Percentiles rank a stretch among this genome's conserved stretches.
phyloP scores from a whole-genome alignment of 1,139 yeast species.

The Blastobotrys proliferans region DNA sequence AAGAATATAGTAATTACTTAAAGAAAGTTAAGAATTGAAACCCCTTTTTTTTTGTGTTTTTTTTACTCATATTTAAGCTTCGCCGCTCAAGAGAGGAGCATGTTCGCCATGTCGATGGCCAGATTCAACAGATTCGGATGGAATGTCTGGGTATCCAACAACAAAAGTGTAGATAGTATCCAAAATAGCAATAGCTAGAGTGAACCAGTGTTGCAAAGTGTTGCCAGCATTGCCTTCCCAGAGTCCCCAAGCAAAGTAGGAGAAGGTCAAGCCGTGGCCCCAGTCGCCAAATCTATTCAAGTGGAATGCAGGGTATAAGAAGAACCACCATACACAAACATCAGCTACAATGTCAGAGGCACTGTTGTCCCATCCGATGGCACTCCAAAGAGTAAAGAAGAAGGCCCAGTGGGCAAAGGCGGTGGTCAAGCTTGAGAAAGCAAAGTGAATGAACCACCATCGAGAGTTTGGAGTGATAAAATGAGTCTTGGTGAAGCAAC shows the following conservation, averaged over 20 bases:
- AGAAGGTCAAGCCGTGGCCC: slow-evolving; percentile 59
- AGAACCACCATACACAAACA: slow-evolving; percentile 71
- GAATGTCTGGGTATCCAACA: slow-evolving; percentile 16
- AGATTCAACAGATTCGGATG: slow-evolving; percentile 5
- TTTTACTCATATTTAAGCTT: slow-evolving; percentile 2
- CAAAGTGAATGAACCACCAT: slow-evolving; percentile 58
- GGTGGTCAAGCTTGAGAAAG: slow-evolving; percentile 66
- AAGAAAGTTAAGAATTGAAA: neutral
- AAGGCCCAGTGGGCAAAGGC: slow-evolving; percentile 69
- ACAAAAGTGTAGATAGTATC: slow-evolving; percentile 12
- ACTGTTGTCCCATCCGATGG: slow-evolving; percentile 41
- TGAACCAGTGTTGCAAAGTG: slow-evolving; percentile 15
- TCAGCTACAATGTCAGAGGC: slow-evolving; percentile 69
- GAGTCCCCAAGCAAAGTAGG: slow-evolving; percentile 29
- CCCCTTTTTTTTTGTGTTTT: neutral
- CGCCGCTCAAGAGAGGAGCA: slow-evolving; percentile 16
- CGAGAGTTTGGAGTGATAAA: slow-evolving; percentile 47
- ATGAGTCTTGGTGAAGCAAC: slow-evolving; percentile 5
- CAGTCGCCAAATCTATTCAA: slow-evolving; percentile 63
- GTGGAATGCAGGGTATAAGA: slow-evolving; percentile 58
- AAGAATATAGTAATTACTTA: neutral
- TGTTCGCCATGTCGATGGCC: slow-evolving; percentile 13
- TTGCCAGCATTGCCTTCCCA: slow-evolving; percentile 8
- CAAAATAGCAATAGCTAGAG: slow-evolving; percentile 12
- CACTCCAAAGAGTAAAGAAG: slow-evolving; percentile 82